Conservation (phyloP, 2,329 filamentous ascomycete species). For the Lecanosticta acicola region DNA sequence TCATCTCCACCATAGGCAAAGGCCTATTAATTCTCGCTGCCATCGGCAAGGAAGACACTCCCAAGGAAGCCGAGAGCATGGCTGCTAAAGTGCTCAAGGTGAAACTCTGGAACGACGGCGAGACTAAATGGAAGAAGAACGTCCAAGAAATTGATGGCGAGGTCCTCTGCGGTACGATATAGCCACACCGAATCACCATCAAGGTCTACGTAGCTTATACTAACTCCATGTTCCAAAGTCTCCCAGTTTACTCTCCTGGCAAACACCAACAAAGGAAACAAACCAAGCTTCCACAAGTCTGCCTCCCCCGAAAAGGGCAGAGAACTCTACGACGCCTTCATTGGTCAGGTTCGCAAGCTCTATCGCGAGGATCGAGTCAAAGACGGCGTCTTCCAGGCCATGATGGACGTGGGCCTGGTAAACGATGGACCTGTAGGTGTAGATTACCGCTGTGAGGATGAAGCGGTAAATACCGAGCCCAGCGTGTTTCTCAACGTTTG, state of each 20-base stretch:
- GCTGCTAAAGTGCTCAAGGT: slow-evolving; percentile 83
- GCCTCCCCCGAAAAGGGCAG: slow-evolving; percentile 72
- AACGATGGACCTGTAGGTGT: slow-evolving; percentile 74
- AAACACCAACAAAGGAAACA: slow-evolving; percentile 90
- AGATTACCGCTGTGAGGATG: slow-evolving; percentile 53
- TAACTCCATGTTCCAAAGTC: slow-evolving; percentile 49
- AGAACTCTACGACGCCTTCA: slow-evolving; percentile 77
- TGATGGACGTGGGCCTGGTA: slow-evolving; percentile 94
- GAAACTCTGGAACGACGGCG: slow-evolving; percentile 82
- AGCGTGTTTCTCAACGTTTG: slow-evolving; percentile 6
- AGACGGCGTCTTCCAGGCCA: slow-evolving; percentile 94
- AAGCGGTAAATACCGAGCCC: slow-evolving; percentile 43
- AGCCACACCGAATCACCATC: slow-evolving; percentile 1
- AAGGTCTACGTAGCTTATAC: slow-evolving; percentile 5
- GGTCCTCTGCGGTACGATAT: slow-evolving; percentile 74
- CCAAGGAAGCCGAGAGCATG: slow-evolving; percentile 78
- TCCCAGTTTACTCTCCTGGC: slow-evolving; percentile 95
- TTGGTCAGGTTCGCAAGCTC: slow-evolving; percentile 64
- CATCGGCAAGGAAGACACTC: slow-evolving; percentile 81
- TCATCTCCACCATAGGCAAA: slow-evolving; percentile 85
- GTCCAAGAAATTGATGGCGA: slow-evolving; percentile 87
- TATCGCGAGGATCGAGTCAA: slow-evolving; percentile 74
- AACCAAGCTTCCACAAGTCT: slow-evolving; percentile 90
- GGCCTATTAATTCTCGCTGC: slow-evolving; percentile 89
- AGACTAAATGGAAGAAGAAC: slow-evolving; percentile 79